Evolutionary conservation across 192 early-diverging fungal genomes (phyloP), one percentile per base, ranked within the genome.

Genomic region (Coemansia sp.): DNA sequence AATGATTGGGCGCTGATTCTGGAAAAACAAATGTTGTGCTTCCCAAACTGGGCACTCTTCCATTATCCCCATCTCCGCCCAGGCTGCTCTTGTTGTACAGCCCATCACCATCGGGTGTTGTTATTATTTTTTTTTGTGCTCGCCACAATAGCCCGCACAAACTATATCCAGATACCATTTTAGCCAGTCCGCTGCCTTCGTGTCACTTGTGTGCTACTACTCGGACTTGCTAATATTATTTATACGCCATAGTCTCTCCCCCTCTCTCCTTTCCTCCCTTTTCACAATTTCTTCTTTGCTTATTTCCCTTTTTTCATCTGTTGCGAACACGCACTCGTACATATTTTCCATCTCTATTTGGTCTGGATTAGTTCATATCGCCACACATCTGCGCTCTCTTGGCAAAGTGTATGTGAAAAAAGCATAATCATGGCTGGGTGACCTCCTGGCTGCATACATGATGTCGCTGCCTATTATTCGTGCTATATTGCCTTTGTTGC

Each of bases 91-190:
- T 50, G 47, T 50, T 50, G 47, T 50, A 22, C 47, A 24, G 47
- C 47, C 47, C 47, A 58, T 33, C 31, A 7, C 2, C 27, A n/a
- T 7, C 24, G 55, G 55, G 24, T 58, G 52, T 58, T 58, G 55
- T 58, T 58, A 16, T 58, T 58, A 58, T 58, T 58, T 58, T 58
- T 58, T 24, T 24, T 24, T n/a, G 55, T 58, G 55, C 55, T 58
- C 55, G 55, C 55, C 31, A 58, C 55, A 58, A 50, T 50, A 50
- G n/a, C 47, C 47, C 47, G 47, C 20, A 20, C 47, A 50, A 50
- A 50, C 47, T 50, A 50, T 50, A 50, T 58, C 55, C 55, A 58
- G 55, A 58, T 58, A 58, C 29, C 13, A 27, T 15, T 20, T 50
- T n/a, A 16, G 55, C 55, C 55, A 58, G 55, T 58, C 55, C 55